These are phyloP conservation scores for Microbotryum scabiosae DNA, from an alignment of 1,284 basidiomycete genomes.

Conservation along the genomic window DNA sequence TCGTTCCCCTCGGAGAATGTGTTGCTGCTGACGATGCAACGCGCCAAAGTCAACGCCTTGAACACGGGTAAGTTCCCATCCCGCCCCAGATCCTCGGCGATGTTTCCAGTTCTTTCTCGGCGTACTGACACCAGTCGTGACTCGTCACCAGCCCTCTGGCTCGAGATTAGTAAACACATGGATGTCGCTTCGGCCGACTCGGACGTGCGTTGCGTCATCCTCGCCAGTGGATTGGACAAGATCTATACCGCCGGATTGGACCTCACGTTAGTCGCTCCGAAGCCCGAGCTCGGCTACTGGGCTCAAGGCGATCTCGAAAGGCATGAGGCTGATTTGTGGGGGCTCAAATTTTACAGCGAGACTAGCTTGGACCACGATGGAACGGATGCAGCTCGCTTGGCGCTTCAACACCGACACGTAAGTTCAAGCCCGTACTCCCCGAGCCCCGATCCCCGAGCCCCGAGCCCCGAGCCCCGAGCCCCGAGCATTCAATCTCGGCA, in stretches of 20 bases:
- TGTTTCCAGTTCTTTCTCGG: too few species aligned
- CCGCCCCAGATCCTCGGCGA: not conserved
- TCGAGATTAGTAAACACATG: constrained; percentile 56
- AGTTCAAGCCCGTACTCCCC: constrained; percentile 13
- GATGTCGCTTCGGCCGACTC: constrained; percentile 47
- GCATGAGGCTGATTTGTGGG: not conserved
- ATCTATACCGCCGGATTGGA: constrained; percentile 75
- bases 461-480: too few species aligned
- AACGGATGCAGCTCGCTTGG: constrained; percentile 28
- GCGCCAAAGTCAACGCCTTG: constrained; percentile 65
- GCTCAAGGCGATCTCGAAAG: too few species aligned
- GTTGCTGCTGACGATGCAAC: constrained; percentile 26
- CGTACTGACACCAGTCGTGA: not conserved
- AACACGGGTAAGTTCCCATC: constrained; percentile 46
- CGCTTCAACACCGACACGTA: constrained; percentile 32
- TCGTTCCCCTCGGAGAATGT: constrained; percentile 21
- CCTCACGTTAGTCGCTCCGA: constrained; percentile 44
- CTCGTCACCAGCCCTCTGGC: constrained; percentile 48
- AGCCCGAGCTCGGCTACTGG: too few species aligned
- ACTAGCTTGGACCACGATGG: constrained; percentile 5
- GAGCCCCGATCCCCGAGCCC: too few species aligned
- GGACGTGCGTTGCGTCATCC: constrained; percentile 59
- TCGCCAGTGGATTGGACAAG: constrained; percentile 61
- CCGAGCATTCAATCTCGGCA: not conserved
- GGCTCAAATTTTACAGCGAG: constrained; percentile 3